Evolutionary conservation across 768 basidiomycete species (phyloP), one percentile per base, ranked within the genome.

Genomic region (Phaffia tasmanica): DNA sequence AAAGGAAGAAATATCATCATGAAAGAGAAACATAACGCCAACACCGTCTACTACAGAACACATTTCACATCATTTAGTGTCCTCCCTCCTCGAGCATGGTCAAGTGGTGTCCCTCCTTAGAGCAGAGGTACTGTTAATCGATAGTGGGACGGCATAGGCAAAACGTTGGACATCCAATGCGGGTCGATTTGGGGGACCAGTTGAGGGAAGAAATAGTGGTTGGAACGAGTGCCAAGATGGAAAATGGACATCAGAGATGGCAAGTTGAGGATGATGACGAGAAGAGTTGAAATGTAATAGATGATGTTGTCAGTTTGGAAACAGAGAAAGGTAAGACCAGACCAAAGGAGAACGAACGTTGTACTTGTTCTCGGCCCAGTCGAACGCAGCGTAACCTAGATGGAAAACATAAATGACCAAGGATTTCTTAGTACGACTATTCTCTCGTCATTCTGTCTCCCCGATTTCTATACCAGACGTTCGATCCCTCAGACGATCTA

Each of bases 31-130:
- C 11, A 42, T 42, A 42, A 42, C 35, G 35, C 35, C 35, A 42
- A 42, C 35, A 42, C 11, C 35, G 35, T 42, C 35, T 42, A 42
- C 35, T 42, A 42, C 35, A 42, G 35, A 42, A 42, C 35, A 42
- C 35, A 42, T 42, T 42, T 42, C 35, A 42, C 35, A 42, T 42
- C 35, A 11, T 42, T 42, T 42, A 42, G 53, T 54, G 53, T 54
- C 29, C 64, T 7, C 35, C 64, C 3, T 5, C 64, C 23, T 42
- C 64, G 29, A 65, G 64, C 21, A 32, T 29, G 51, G 64, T 60
- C 57, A 29, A 50, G 58, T 60, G 64, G 64, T 65, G 64, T 27
- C 64, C 64, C 57, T 58, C 64, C 58, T 65, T 65, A 16, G 64
- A 65, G 64, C 60, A 58, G 64, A 48, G 50, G 56, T 56, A 65